Evolutionary conservation across 1,284 basidiomycete genomes (phyloP), one percentile per base, ranked within the genome.

Genomic region (Puccinia novopanici): DNA sequence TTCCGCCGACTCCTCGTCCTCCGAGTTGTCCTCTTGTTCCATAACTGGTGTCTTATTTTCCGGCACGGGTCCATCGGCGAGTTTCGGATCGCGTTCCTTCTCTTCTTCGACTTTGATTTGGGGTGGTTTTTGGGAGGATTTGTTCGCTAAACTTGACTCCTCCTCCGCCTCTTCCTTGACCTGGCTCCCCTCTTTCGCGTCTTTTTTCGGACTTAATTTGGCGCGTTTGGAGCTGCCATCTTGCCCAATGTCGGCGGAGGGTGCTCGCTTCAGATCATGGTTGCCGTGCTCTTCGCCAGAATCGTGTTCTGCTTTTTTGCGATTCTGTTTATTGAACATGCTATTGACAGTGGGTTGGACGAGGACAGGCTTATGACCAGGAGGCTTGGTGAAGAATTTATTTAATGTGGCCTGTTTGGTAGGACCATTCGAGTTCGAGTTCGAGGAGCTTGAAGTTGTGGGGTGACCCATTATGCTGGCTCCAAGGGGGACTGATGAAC

Each of bases 301-400:
- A 13, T 30, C 40, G n/a, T 55, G 12, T 15, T 27, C 30, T n/a
- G 37, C 24, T 45, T 42, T 27, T 48, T 75, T 34, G 17, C 57
- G 37, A 15, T 61, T 75, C 42, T 75, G 55, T 27, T 72, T 72
- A 15, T 75, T 75, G 48, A 75, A 75, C 4, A 75, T 24, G 42
- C 57, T 75, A 30, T 75, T 63, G 54, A 75, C 57, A 13, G 73
- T 75, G 1, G 73, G 5, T 24, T 75, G 73, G 40, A 75, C 55
- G 40, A 75, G 73, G 22, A 40, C 55, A 10, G 73, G 54, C 27
- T 61, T 75, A 55, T 72, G 70, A 27, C 70, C 70, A 40, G 34
- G 17, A 37, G 70, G 70, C 34, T 72, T 72, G 48, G 45, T 34
- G 52, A 72, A 72, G 34, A 72, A 72, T 55, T 72, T 72, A 37